Conservation (phyloP, 371 early-diverging fungal species). For the Syncephalis fuscata region DNA sequence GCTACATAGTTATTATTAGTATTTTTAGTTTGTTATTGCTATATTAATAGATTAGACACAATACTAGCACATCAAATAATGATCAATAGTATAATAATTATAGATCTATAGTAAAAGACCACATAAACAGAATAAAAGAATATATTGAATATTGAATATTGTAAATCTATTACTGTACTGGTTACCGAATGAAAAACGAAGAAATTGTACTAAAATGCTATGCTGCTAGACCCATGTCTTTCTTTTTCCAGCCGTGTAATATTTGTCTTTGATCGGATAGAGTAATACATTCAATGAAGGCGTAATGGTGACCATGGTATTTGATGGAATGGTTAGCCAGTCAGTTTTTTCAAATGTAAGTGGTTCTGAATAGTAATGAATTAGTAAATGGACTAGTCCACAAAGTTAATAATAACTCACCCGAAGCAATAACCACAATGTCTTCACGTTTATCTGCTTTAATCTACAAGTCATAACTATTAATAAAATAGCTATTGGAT, state of each 20-base stretch:
- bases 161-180: no score
- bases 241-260: neutral
- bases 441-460: constrained; percentile 71
- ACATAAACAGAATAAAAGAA: no score
- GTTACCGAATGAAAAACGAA: no score
- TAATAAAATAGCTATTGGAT: neutral
- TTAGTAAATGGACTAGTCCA: neutral
- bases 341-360: constrained; percentile 69
- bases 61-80: no score
- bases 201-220: no score
- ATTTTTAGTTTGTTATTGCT: no score
- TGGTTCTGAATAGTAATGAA: constrained; percentile 30
- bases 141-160: no score
- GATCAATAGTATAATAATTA: no score
- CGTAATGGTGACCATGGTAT: constrained; percentile 58
- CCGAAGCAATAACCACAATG: constrained; percentile 63
- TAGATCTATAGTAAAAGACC: no score
- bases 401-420: constrained; percentile 14
- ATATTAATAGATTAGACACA: no score
- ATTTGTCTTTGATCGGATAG: constrained; percentile 36
- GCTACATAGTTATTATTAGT: no score
- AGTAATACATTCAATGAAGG: constrained; percentile 55
- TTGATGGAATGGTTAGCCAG: constrained; percentile 68
- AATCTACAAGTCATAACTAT: constrained; percentile 7
- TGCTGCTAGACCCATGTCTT: no score